phyloP scores from a whole-genome alignment of 202 grass and related monocot species.

The Zoysia matrella region DNA sequence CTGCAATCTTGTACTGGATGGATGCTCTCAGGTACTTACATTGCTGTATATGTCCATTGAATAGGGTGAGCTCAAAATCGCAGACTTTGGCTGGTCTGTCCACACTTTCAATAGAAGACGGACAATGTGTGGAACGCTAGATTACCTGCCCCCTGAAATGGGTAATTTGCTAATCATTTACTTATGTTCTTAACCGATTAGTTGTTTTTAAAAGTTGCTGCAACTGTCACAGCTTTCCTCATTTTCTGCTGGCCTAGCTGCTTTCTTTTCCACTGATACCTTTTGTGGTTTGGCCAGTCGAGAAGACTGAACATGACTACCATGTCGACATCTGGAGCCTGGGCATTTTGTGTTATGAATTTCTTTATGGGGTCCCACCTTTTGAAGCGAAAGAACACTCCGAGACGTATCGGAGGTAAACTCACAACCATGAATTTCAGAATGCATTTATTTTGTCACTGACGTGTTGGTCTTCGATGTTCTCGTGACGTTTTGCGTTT shows the following conservation, averaged over 20 bases:
- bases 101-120: conserved; percentile 62
- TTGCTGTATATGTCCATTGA: conserved; percentile 20
- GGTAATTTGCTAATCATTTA: conserved; percentile 53
- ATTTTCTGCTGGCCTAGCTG: neutral
- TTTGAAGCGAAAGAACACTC: conserved; percentile 49
- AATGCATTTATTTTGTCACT: conserved; percentile 13
- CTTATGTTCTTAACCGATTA: neutral
- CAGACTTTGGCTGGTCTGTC: too few relatives aligned
- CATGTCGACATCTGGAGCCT: too few relatives aligned
- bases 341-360: too few relatives aligned
- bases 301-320: too few relatives aligned
- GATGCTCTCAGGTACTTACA: conserved; percentile 22
- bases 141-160: conserved; percentile 99
- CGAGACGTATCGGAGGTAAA: conserved; percentile 92
- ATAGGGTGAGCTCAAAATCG: conserved; percentile 69
- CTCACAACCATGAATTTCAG: conserved; percentile 1
- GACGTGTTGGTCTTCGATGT: neutral
- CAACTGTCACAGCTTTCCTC: neutral
- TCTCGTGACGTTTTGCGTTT: neutral
- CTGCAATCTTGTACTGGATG: neutral
- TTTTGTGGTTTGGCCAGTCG: too few relatives aligned
- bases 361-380: neutral
- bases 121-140: conserved; percentile 94
- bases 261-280: neutral
- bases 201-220: neutral